Evolutionary conservation across 2,329 filamentous ascomycete genomes (phyloP), one percentile per base, ranked within the genome.

Genomic region (Daldinia sp.): DNA sequence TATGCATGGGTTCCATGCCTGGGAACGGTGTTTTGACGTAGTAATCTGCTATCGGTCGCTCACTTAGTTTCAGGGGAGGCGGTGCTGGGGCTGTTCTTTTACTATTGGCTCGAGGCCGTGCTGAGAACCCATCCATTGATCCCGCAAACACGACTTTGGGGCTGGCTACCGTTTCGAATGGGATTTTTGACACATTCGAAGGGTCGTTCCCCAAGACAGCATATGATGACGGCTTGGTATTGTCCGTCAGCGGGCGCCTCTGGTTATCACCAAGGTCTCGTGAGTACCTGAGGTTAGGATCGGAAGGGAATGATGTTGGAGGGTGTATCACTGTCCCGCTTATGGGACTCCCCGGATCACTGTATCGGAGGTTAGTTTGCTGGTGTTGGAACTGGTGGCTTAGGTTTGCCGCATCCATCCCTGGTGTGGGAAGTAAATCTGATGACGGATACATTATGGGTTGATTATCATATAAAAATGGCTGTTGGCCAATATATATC

Each of bases 1-100:
- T n/a, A 35, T 32, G 37, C 13, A 41, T 8, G 4, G 23, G 13
- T 25, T 37, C 7, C 23, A 11, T 3, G 29, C 45, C 10, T 29
- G 70, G 68, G 45, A 69, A 72, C 15, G 71, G 70, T 48, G 72
- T 71, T 59, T 70, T 72, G 27, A 71, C 63, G 19, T 71, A 69
- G 0, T 54, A 45, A 2, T 68, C 62, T 21, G 55, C 64, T 8
- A 67, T 35, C 19, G 68, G 45, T 21, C 61, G 66, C 51, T 70
- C 61, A 35, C 55, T 58, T 3, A 72, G 63, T 50, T 67, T 67
- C 19, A 72, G 62, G 25, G 69, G 71, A 13, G 72, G 68, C 54
- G 70, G 67, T 13, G 70, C 52, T 21, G 52, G 25, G 2, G 63
- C 48, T 3, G 47, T 50, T 17, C 59, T 53, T 37, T 37, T 49